Evolutionary conservation across 2,329 filamentous ascomycete genomes (phyloP).

Genomic region (Aspergillus alliaceus): DNA sequence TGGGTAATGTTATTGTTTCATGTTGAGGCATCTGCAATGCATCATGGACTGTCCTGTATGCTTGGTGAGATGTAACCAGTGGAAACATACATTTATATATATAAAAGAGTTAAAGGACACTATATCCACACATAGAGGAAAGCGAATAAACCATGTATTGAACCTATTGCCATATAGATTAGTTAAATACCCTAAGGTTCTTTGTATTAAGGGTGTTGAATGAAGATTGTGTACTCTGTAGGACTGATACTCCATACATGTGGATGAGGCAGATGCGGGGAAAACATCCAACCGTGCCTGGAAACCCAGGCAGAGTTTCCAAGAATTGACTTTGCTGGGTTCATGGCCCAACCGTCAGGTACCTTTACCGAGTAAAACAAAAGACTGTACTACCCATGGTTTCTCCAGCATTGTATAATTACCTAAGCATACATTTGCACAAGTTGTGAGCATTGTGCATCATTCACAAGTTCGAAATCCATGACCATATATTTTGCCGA

Average conservation of each 20-base stretch:
- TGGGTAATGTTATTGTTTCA: conserved; percentile 1
- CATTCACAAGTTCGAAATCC: not conserved
- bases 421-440: not conserved
- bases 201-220: too few species aligned
- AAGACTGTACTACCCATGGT: not conserved
- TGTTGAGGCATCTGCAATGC: conserved; percentile 2
- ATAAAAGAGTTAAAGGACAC: too few species aligned
- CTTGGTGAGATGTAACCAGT: not conserved
- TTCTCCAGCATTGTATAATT: not conserved
- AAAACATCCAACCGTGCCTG: not conserved
- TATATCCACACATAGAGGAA: too few species aligned
- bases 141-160: not conserved
- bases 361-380: not conserved
- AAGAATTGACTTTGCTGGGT: not conserved
- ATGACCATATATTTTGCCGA: not conserved
- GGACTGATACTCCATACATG: not conserved
- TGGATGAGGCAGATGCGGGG: not conserved
- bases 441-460: not conserved
- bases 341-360: not conserved
- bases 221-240: too few species aligned
- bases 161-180: not conserved
- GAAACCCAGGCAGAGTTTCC: not conserved
- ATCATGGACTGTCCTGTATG: not conserved
- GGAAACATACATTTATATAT: too few species aligned
- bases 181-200: too few species aligned